A percentile compares a stretch with the other conserved stretches of the same genome.
phyloP scores from a whole-genome alignment of 2,329 filamentous ascomycete species.

The Dryadomyces quercus-mongolicae region DNA sequence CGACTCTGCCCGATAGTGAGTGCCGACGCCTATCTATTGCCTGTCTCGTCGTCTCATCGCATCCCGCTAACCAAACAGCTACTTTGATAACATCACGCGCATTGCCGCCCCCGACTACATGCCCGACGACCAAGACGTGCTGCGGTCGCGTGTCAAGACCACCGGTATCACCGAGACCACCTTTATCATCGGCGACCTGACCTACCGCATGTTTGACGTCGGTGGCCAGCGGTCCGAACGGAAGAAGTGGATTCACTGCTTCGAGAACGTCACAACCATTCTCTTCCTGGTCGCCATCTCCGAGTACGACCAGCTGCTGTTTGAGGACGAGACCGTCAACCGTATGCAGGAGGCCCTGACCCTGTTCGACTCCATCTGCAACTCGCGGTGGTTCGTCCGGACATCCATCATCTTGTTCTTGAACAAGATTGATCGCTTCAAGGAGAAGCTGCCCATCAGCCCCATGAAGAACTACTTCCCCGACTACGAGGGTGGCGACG shows the following conservation, averaged over 20 bases:
- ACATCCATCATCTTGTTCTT: constrained; percentile 82
- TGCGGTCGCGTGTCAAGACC: constrained; percentile 93
- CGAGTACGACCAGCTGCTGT: constrained; percentile 90
- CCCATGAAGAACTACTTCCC: constrained; percentile 86
- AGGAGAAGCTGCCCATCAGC: constrained; percentile 70
- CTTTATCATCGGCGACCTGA: constrained; percentile 88
- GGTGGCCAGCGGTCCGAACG: constrained; percentile 91
- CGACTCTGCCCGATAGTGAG: constrained; percentile 85
- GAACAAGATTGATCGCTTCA: constrained; percentile 85
- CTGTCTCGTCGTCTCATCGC: neutral
- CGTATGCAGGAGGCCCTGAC: constrained; percentile 86
- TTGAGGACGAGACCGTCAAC: constrained; percentile 93
- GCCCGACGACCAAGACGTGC: constrained; percentile 88
- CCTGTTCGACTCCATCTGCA: constrained; percentile 78
- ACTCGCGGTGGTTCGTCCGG: constrained; percentile 83
- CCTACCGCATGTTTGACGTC: constrained; percentile 95
- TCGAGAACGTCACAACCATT: constrained; percentile 94
- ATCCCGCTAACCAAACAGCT: constrained; percentile 43
- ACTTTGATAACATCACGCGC: constrained; percentile 89
- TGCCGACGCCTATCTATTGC: neutral
- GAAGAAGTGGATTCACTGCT: constrained; percentile 99
- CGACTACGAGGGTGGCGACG: constrained; percentile 87
- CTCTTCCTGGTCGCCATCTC: constrained; percentile 95
- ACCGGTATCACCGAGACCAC: constrained; percentile 95
- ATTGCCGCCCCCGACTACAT: constrained; percentile 88